A percentile compares a stretch with the other conserved stretches of the same genome.
phyloP scores from a whole-genome alignment of 768 basidiomycete species.

The Lentinula lateritia region DNA sequence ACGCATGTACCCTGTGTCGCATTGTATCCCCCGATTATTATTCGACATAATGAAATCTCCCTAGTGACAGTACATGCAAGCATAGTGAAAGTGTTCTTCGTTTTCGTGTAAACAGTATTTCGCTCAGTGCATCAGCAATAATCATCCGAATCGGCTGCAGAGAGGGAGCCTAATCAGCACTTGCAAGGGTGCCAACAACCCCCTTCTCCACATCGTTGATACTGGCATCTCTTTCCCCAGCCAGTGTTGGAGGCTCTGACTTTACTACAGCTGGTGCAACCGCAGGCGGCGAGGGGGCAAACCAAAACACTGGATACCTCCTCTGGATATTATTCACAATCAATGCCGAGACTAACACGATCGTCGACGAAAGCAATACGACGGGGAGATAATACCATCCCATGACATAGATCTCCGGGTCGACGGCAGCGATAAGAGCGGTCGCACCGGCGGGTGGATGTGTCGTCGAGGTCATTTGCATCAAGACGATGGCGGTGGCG shows the following conservation, averaged over 20 bases:
- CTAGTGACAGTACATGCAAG: too few relatives aligned
- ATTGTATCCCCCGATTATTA: too few relatives aligned
- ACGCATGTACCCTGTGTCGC: too few relatives aligned
- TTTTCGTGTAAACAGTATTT: too few relatives aligned
- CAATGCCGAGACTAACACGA: conserved; percentile 40
- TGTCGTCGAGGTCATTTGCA: conserved; percentile 44
- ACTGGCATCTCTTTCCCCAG: conserved; percentile 10
- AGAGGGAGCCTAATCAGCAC: neutral
- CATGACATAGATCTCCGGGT: conserved; percentile 32
- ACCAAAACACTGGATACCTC: conserved; percentile 46
- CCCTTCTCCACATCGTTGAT: conserved; percentile 10
- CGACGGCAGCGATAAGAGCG: conserved; percentile 42
- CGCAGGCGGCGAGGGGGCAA: conserved; percentile 10
- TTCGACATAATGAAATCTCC: too few relatives aligned
- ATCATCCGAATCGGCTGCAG: too few relatives aligned
- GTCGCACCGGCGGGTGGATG: conserved; percentile 42
- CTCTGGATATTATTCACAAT: conserved; percentile 47
- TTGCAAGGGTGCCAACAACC: neutral
- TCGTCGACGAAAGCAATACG: conserved; percentile 39
- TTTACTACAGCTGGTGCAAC: neutral
- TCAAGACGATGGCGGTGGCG: conserved; percentile 31
- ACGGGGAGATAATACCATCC: conserved; percentile 53
- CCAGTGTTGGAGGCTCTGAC: neutral
- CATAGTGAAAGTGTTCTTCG: too few relatives aligned
- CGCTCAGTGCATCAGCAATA: too few relatives aligned